Conservation (phyloP, 768 basidiomycete species). For the Phaeolepiota aurea region DNA sequence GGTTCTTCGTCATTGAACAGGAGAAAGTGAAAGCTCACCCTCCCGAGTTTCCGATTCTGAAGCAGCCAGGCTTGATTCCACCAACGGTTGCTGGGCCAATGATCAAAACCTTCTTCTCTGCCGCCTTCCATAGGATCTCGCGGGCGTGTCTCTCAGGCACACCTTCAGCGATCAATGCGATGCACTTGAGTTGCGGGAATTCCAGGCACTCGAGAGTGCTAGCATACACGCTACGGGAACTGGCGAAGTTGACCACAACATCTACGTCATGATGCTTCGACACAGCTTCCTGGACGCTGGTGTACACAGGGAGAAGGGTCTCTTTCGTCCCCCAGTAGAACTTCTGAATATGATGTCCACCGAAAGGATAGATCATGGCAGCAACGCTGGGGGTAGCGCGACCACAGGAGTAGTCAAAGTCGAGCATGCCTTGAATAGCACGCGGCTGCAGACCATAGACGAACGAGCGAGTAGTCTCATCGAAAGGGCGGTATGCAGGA, state of each 20-base stretch:
- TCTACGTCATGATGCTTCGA: constrained; percentile 95
- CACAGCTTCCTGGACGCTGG: constrained; percentile 81
- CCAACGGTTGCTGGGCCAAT: constrained; percentile 95
- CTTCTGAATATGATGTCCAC: constrained; percentile 99
- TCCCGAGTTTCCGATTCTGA: constrained; percentile 99
- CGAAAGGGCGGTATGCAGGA: constrained; percentile 87
- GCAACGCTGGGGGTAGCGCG: constrained; percentile 87
- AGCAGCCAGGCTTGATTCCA: constrained; percentile 99
- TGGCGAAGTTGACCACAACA: constrained; percentile 97
- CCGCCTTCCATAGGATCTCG: constrained; percentile 87
- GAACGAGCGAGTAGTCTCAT: constrained; percentile 88
- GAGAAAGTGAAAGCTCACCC: constrained; percentile 42
- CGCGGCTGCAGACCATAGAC: constrained; percentile 99
- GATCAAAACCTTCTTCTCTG: constrained; percentile 83
- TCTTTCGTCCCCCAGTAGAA: constrained; percentile 99
- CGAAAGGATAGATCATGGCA: constrained; percentile 99
- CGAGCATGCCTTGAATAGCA: constrained; percentile 93
- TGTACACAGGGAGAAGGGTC: constrained; percentile 96
- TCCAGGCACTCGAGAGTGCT: constrained; percentile 89
- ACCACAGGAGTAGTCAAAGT: constrained; percentile 98
- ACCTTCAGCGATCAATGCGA: constrained; percentile 97
- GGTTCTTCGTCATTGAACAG: constrained; percentile 1
- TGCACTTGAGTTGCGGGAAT: constrained; percentile 41
- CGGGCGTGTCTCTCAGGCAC: constrained; percentile 97
- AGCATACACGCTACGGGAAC: constrained; percentile 87